Base-by-base conservation (phyloP, 768 basidiomycete genomes). In the Lepiota brunneoincarnata region DNA sequence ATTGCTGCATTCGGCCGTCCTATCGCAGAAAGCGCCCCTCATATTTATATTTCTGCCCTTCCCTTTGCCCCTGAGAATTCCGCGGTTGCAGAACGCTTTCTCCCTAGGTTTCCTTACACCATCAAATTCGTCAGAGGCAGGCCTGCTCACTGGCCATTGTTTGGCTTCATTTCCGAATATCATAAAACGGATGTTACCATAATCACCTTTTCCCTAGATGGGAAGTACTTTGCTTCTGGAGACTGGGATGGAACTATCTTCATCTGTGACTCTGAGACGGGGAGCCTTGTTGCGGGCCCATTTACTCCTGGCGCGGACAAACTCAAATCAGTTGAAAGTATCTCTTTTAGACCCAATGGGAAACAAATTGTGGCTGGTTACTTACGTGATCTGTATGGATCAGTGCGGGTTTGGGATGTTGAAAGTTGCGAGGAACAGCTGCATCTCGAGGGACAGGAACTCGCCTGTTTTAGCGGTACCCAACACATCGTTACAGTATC, bases 191-290 rank as follows among this genome's bases (percentile, higher is more conserved):
- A 6, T 7, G 46, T 54, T n/a, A 12, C n/a, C 3, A 21, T 45
- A 4, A 11, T 54, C 18, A 15, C 46, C 23, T 54, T 47, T 23
- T 54, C 53, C 6, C 72, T 60, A 35, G 66, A 74, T 60, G 74
- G 69, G 21, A 59, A 59, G 49, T 56, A 54, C 28, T 44, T 75
- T 37, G 58, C 69, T 43, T 73, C 74, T 42, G 67, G 68, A 56
- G 72, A 70, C 31, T 66, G 63, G 17, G 72, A 73, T 57, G 54
- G 52, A 11, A 69, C 72, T 1, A 55, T 75, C 39, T 64, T 69
- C 18, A 59, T 72, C 34, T 73, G 72, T 72, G 61, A 65, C 57
- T 53, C 50, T 11, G 23, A 26, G 11, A 62, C 43, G 10, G 60
- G 64, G 2, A 34, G 46, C 1, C 2, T 44, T 5, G 18, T 57